Percentiles rank a stretch among this genome's conserved stretches.
Evolutionary conservation across 1,284 basidiomycete genomes (phyloP).

Genomic region (Sporisorium sorghi): DNA sequence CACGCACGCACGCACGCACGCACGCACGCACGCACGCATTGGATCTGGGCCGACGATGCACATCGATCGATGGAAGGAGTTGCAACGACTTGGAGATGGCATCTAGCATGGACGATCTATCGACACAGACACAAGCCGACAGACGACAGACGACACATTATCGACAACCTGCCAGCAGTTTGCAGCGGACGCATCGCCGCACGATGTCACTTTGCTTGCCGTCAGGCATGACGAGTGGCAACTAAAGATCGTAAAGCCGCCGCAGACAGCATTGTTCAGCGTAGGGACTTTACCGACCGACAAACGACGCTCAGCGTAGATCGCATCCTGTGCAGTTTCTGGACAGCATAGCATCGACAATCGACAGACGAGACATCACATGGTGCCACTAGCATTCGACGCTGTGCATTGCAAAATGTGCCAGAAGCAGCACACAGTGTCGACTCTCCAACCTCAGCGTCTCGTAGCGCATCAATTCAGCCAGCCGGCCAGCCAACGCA

Average conservation of each 20-base stretch:
- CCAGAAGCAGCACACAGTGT: neutral
- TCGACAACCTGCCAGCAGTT: neutral
- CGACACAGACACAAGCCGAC: no score
- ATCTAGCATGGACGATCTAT: neutral
- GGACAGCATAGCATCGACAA: no score
- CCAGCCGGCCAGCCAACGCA: neutral
- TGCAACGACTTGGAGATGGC: slow-evolving; percentile 1
- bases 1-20: slow-evolving; percentile 7
- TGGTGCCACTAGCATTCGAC: no score
- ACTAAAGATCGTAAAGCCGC: neutral
- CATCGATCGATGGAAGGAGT: neutral
- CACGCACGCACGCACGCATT: slow-evolving; percentile 8
- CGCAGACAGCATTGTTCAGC: neutral
- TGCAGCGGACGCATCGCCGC: neutral
- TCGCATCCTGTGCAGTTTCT: no score
- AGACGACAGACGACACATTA: neutral
- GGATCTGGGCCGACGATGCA: slow-evolving; percentile 13
- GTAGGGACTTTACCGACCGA: no score
- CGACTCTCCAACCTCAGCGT: neutral
- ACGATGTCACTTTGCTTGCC: neutral
- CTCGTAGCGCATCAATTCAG: neutral
- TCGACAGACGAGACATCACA: no score
- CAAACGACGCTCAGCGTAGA: no score
- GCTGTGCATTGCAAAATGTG: no score
- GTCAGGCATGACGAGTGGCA: neutral